These are phyloP conservation scores for Haplosporangium sp. DNA, from an alignment of 371 early-diverging fungal species.

Conservation along the genomic window DNA sequence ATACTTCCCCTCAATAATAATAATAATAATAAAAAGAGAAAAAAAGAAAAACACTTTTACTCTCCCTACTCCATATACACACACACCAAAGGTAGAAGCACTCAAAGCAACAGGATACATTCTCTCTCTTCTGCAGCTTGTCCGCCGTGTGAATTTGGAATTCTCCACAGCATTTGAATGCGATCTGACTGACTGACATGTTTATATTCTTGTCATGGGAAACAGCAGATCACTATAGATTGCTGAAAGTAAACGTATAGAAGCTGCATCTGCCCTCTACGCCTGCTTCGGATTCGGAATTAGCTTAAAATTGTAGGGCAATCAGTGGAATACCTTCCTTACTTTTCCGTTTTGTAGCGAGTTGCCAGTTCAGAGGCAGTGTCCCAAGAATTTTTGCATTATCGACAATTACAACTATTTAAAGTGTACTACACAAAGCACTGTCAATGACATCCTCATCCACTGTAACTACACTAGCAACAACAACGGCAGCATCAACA, in stretches of 20 bases:
- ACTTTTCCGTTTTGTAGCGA: neutral
- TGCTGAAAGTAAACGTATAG: neutral
- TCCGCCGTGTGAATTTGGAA: neutral
- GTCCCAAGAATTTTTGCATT: neutral
- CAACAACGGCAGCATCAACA: slow-evolving; percentile 3
- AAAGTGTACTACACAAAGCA: neutral
- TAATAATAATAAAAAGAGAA: neutral
- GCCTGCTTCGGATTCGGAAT: neutral
- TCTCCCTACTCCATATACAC: neutral
- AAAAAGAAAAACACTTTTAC: neutral
- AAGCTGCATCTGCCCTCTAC: neutral
- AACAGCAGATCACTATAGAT: slow-evolving; percentile 7
- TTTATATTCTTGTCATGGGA: slow-evolving; percentile 9
- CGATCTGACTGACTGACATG: slow-evolving; percentile 11
- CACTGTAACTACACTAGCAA: neutral
- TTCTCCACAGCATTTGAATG: neutral
- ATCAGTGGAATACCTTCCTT: neutral
- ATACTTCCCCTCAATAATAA: neutral
- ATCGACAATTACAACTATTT: neutral
- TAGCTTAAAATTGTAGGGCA: neutral
- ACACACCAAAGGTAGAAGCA: slow-evolving; percentile 1
- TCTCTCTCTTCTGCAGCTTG: slow-evolving; percentile 6
- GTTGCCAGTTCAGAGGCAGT: neutral
- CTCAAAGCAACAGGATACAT: slow-evolving; percentile 1
- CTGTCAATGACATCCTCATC: slow-evolving; percentile 5